These are phyloP conservation scores for Pythium phragmiticola DNA, from an alignment of 352 stramenopile species.

Conservation along the genomic window DNA sequence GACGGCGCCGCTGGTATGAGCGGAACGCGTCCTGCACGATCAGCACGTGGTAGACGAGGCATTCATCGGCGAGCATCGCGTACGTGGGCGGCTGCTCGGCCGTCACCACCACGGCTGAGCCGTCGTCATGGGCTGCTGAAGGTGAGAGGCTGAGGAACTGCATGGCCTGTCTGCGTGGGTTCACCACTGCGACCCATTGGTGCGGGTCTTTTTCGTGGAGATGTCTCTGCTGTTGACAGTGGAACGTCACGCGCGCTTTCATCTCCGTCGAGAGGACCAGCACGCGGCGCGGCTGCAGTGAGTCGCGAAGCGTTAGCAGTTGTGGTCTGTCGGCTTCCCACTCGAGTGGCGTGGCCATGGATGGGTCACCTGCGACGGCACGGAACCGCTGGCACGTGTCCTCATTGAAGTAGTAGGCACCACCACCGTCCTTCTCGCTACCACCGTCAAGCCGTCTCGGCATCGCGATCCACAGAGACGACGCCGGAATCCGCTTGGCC, in stretches of 20 bases:
- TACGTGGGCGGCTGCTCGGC: slow-evolving; percentile 38
- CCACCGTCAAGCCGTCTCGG: background rate
- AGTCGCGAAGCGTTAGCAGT: slow-evolving; percentile 25
- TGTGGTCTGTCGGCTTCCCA: slow-evolving; percentile 40
- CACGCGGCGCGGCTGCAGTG: slow-evolving; percentile 34
- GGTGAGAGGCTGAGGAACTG: slow-evolving; percentile 50
- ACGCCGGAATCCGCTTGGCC: slow-evolving; percentile 38
- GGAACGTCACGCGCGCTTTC: slow-evolving; percentile 28
- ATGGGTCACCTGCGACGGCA: slow-evolving; percentile 15
- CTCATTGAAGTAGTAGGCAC: slow-evolving; percentile 60
- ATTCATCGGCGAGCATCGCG: slow-evolving; percentile 51
- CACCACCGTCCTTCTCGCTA: background rate
- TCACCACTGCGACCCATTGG: slow-evolving; percentile 59
- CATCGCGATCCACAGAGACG: slow-evolving; percentile 59
- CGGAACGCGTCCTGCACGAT: slow-evolving; percentile 69
- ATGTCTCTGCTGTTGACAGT: slow-evolving; percentile 23
- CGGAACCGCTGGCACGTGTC: slow-evolving; percentile 46
- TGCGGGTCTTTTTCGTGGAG: slow-evolving; percentile 35
- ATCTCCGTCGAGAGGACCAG: slow-evolving; percentile 45
- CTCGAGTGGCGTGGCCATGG: slow-evolving; percentile 45
- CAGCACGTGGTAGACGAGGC: slow-evolving; percentile 62
- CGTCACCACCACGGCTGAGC: slow-evolving; percentile 14
- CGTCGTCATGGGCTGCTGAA: background rate
- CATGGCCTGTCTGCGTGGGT: slow-evolving; percentile 48
- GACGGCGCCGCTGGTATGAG: slow-evolving; percentile 26